Conservation (phyloP, 768 basidiomycete genomes). For the Pseudohyphozyma bogoriensis region DNA sequence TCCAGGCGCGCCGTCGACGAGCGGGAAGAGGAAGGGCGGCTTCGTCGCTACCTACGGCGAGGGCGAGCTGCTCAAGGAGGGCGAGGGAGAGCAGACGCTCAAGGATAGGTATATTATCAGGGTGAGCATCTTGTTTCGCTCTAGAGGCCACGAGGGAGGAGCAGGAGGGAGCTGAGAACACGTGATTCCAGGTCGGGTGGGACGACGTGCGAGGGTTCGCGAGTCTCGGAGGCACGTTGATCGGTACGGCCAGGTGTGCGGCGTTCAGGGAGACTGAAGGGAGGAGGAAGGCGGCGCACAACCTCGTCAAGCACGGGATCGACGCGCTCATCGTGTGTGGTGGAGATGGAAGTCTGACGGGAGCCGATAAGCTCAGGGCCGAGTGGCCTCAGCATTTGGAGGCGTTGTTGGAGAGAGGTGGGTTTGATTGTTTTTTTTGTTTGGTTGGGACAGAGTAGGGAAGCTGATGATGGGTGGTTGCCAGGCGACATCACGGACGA, state of each 20-base stretch:
- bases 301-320: slow-evolving; percentile 91
- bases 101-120: slow-evolving; percentile 87
- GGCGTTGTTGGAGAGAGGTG: slow-evolving; percentile 56
- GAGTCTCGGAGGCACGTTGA: slow-evolving; percentile 78
- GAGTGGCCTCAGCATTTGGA: slow-evolving; percentile 87
- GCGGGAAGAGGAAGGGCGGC: slow-evolving; percentile 8
- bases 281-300: slow-evolving; percentile 73
- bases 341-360: slow-evolving; percentile 92
- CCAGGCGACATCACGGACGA: slow-evolving; percentile 63
- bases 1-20: slow-evolving; percentile 34
- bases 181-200: slow-evolving; percentile 60
- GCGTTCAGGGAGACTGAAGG: slow-evolving; percentile 80
- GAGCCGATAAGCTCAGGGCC: slow-evolving; percentile 81
- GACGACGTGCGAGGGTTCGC: slow-evolving; percentile 97
- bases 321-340: slow-evolving; percentile 95
- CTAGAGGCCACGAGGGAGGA: not conserved
- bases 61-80: slow-evolving; percentile 47
- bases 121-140: slow-evolving; percentile 6
- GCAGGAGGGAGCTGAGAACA: not conserved
- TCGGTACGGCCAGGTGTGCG: slow-evolving; percentile 81
- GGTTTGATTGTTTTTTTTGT: slow-evolving; percentile 19
- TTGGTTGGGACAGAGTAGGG: not conserved
- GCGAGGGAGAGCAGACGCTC: slow-evolving; percentile 61
- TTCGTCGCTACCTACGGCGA: slow-evolving; percentile 46
- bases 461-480: not conserved